Percentiles rank a stretch among this genome's conserved stretches.
Evolutionary conservation across 1,139 yeast species (phyloP).

Genomic region (Taiozyma sp.): DNA sequence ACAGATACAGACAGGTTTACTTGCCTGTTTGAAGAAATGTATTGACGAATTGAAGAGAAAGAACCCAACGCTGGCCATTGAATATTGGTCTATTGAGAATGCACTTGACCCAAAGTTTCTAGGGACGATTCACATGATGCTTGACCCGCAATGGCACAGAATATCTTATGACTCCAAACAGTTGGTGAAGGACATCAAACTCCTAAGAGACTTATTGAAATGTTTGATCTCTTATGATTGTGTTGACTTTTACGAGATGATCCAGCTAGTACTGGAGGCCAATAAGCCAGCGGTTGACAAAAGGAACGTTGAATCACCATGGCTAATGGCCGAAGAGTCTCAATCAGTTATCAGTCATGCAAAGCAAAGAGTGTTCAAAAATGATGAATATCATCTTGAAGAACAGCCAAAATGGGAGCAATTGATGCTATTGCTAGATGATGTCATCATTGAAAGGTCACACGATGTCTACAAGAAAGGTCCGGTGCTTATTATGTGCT

Average conservation of each 20-base stretch:
- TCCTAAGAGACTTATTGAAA: slow-evolving; percentile 54
- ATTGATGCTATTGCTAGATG: slow-evolving; percentile 61
- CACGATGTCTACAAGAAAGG: slow-evolving; percentile 36
- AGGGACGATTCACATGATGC: slow-evolving; percentile 51
- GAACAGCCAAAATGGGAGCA: slow-evolving; percentile 93
- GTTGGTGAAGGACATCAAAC: slow-evolving; percentile 64
- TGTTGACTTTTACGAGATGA: slow-evolving; percentile 66
- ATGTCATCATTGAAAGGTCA: slow-evolving; percentile 54
- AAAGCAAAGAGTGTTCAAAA: slow-evolving; percentile 58
- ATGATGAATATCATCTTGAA: slow-evolving; percentile 48
- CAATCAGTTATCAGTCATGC: slow-evolving; percentile 70
- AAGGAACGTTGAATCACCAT: slow-evolving; percentile 63
- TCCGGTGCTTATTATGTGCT: slow-evolving; percentile 76
- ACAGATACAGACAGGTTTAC: slow-evolving; percentile 73
- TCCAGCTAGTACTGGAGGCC: slow-evolving; percentile 65
- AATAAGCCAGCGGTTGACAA: slow-evolving; percentile 48
- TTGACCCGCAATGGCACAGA: slow-evolving; percentile 87
- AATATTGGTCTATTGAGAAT: slow-evolving; percentile 79
- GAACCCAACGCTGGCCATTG: slow-evolving; percentile 60
- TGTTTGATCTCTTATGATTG: slow-evolving; percentile 62
- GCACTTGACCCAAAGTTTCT: slow-evolving; percentile 66
- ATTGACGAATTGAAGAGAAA: slow-evolving; percentile 73
- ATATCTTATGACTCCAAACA: slow-evolving; percentile 76
- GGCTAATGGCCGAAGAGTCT: slow-evolving; percentile 85
- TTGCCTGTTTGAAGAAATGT: slow-evolving; percentile 78